A percentile compares a stretch with the other conserved stretches of the same genome.
These are phyloP conservation scores for Sugiyamaella xylanicola DNA, from an alignment of 1,139 yeast species.

Conservation along the genomic window DNA sequence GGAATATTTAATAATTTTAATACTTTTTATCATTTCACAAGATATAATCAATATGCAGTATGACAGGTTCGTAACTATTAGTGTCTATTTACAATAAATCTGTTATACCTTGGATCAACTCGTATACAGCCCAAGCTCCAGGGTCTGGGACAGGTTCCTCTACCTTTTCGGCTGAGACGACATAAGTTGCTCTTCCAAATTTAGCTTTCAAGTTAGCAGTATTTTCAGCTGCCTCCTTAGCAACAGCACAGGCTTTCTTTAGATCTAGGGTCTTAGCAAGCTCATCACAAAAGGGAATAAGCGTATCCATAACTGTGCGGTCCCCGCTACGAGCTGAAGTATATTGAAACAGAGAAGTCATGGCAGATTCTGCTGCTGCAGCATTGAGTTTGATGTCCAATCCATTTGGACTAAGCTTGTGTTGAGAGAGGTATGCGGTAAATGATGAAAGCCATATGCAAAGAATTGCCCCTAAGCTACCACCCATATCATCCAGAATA, in stretches of 20 bases:
- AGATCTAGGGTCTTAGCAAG: constrained; percentile 40
- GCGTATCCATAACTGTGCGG: constrained; percentile 54
- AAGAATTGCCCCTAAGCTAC: constrained; percentile 52
- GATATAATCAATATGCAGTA: too few relatives aligned
- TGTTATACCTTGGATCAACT: constrained; percentile 16
- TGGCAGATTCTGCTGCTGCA: constrained; percentile 34
- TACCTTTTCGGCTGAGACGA: constrained; percentile 35
- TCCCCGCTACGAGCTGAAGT: constrained; percentile 54
- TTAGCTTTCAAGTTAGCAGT: constrained; percentile 47
- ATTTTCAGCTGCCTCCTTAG: constrained; percentile 46
- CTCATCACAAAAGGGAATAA: constrained; percentile 49
- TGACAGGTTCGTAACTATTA: background rate
- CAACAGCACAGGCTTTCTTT: constrained; percentile 42
- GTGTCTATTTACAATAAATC: constrained; percentile 3
- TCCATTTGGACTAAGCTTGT: constrained; percentile 1
- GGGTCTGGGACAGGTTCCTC: constrained; percentile 44
- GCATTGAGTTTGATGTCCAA: constrained; percentile 35
- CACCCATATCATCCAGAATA: constrained; percentile 52
- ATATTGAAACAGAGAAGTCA: constrained; percentile 45
- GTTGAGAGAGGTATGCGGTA: constrained; percentile 33
- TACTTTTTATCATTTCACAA: background rate
- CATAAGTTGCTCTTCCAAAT: constrained; percentile 51
- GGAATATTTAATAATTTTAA: background rate
- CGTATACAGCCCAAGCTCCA: constrained; percentile 42
- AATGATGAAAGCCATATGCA: constrained; percentile 51